phyloP scores from a whole-genome alignment of 176 grass and related monocot genomes.

The Dendrocalamus sinicus region DNA sequence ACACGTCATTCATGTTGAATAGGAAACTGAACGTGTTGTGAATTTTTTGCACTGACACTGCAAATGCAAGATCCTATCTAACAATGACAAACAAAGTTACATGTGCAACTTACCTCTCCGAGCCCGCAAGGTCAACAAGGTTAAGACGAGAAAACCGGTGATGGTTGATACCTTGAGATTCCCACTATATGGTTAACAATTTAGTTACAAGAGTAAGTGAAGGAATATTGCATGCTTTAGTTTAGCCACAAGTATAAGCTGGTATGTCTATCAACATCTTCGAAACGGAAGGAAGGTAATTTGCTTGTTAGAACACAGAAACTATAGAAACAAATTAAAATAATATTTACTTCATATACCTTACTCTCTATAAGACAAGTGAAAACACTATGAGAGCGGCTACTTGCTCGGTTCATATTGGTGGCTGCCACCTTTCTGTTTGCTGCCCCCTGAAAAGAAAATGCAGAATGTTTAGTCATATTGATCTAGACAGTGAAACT shows the following conservation, averaged over 20 bases:
- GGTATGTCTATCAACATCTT: conserved; percentile 12
- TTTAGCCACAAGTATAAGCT: conserved; percentile 35
- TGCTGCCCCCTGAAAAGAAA: conserved; percentile 75
- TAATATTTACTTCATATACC: conserved; percentile 51
- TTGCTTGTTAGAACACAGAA: conserved; percentile 9
- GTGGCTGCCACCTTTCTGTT: conserved; percentile 97
- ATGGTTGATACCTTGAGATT: conserved; percentile 89
- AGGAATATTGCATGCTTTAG: background rate
- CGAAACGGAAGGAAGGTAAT: background rate
- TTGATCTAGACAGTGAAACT: conserved; percentile 1
- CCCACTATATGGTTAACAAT: conserved; percentile 75
- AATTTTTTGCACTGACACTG: background rate
- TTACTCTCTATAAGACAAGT: conserved; percentile 98
- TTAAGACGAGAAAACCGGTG: conserved; percentile 92
- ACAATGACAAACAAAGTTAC: background rate
- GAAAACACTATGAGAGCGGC: conserved; percentile 98
- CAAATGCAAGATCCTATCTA: conserved; percentile 5
- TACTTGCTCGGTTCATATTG: conserved; percentile 99
- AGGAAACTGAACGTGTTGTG: conserved; percentile 5
- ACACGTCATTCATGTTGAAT: conserved; percentile 29
- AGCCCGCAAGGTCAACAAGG: conserved; percentile 97
- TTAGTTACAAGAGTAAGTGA: conserved; percentile 31
- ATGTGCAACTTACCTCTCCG: conserved; percentile 73
- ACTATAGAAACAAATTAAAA: conserved; percentile 23
- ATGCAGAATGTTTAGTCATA: conserved; percentile 9